A percentile compares a stretch with the other conserved stretches of the same genome.
Evolutionary conservation across 331 rosid genomes (phyloP).

Genomic region (Telfairia occidentalis): DNA sequence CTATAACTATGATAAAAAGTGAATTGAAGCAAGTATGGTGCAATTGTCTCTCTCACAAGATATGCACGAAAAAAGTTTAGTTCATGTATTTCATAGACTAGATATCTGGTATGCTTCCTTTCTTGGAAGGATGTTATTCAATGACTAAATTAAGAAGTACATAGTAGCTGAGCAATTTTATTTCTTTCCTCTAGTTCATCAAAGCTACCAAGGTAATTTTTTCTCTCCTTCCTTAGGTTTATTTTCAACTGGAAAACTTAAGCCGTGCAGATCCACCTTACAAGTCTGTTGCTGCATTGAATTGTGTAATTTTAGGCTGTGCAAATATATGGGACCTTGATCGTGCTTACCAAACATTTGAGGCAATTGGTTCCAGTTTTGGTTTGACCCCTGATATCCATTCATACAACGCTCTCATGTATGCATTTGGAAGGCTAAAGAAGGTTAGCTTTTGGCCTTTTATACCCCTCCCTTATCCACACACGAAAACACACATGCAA

Average conservation of each 20-base stretch:
- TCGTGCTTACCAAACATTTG: conserved; percentile 97
- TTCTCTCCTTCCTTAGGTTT: conserved; percentile 47
- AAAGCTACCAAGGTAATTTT: conserved; percentile 21
- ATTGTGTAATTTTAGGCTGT: conserved; percentile 85
- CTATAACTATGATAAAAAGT: background rate
- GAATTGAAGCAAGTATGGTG: background rate
- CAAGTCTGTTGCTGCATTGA: conserved; percentile 83
- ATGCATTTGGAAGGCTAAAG: conserved; percentile 82
- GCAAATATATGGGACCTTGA: conserved; percentile 95
- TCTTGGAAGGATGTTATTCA: background rate
- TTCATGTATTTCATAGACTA: background rate
- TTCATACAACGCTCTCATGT: conserved; percentile 75
- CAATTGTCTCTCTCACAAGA: background rate
- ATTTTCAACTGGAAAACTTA: conserved; percentile 81
- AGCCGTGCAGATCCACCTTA: conserved; percentile 63
- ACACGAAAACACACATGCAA: background rate
- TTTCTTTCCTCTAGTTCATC: background rate
- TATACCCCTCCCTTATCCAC: conserved; percentile 1
- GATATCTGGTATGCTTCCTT: background rate
- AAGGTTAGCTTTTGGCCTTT: conserved; percentile 35
- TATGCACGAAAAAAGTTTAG: background rate
- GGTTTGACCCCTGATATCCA: conserved; percentile 80
- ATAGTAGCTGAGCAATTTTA: background rate
- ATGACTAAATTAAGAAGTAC: background rate
- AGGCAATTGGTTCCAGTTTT: conserved; percentile 69